Conservation (phyloP, 2,329 filamentous ascomycete species). For the Dactylella cylindrospora region DNA sequence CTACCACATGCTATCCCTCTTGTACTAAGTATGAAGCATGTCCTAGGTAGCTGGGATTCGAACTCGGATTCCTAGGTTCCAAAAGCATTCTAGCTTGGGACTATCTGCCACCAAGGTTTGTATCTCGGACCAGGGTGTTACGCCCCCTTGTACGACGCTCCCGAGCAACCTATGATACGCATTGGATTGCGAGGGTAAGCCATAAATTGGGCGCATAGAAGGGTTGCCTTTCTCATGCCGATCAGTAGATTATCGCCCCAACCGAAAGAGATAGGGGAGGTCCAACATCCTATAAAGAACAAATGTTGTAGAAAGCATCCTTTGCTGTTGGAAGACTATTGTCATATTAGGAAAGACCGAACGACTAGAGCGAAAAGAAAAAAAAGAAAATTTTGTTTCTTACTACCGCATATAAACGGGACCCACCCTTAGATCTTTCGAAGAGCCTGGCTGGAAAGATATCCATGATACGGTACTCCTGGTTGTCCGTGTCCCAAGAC, state of each 20-base stretch:
- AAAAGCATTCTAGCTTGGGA: conserved; percentile 38
- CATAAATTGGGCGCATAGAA: conserved; percentile 8
- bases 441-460: too few species aligned
- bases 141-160: conserved; percentile 17
- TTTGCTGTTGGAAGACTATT: not conserved
- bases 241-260: conserved; percentile 28
- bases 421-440: too few species aligned
- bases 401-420: too few species aligned
- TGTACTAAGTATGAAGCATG: conserved; percentile 8
- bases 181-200: not conserved
- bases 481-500: too few species aligned
- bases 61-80: conserved; percentile 25
- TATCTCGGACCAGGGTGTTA: not conserved
- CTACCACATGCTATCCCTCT: conserved; percentile 21
- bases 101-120: conserved; percentile 2
- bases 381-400: conserved; percentile 38
- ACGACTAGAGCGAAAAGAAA: conserved; percentile 12
- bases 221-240: conserved; percentile 11
- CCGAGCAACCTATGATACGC: not conserved
- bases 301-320: too few species aligned
- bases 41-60: conserved; percentile 22
- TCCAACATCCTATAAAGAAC: too few species aligned
- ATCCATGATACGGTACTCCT: too few species aligned
- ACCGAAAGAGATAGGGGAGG: too few species aligned
- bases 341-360: conserved; percentile 32